A percentile compares a stretch with the other conserved stretches of the same genome.
Conservation (phyloP, 225 moss, liverwort and hornwort species). For the Pseudisothecium myosuroides region DNA sequence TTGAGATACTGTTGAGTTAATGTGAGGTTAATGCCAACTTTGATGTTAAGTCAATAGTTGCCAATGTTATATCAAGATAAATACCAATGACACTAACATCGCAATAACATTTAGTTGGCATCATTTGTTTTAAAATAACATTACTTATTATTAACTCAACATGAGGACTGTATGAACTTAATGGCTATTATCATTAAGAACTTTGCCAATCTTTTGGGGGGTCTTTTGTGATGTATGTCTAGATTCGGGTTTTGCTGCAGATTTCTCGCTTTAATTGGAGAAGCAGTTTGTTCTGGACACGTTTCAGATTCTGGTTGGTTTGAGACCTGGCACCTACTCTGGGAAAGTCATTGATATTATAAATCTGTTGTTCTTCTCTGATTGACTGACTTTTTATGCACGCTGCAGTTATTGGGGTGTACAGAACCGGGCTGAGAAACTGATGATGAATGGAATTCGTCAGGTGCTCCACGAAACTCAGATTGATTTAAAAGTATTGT, state of each 20-base stretch:
- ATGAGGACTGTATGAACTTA: not conserved
- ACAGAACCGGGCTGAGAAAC: slow-evolving; percentile 81
- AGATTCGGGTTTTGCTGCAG: not conserved
- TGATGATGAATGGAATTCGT: slow-evolving; percentile 98
- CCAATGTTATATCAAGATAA: not conserved
- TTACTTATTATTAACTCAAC: not conserved
- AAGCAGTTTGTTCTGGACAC: not conserved
- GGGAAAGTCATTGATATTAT: not conserved
- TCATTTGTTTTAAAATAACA: not conserved
- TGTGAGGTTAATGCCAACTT: not conserved
- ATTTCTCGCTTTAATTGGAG: not conserved
- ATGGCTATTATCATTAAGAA: not conserved
- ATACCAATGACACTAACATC: not conserved
- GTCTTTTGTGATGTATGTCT: not conserved
- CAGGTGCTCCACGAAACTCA: slow-evolving; percentile 40
- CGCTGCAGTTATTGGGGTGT: slow-evolving; percentile 89
- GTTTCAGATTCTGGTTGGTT: not conserved
- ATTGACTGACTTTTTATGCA: not conserved
- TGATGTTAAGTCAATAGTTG: not conserved
- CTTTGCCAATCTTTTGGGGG: not conserved
- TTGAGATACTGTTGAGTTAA: not conserved
- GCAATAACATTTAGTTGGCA: not conserved
- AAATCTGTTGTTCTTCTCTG: not conserved
- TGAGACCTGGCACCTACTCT: not conserved
- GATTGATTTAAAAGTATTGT: not conserved